phyloP scores from a whole-genome alignment of 2,329 filamentous ascomycete species.

The Rugonectria rugulosa region DNA sequence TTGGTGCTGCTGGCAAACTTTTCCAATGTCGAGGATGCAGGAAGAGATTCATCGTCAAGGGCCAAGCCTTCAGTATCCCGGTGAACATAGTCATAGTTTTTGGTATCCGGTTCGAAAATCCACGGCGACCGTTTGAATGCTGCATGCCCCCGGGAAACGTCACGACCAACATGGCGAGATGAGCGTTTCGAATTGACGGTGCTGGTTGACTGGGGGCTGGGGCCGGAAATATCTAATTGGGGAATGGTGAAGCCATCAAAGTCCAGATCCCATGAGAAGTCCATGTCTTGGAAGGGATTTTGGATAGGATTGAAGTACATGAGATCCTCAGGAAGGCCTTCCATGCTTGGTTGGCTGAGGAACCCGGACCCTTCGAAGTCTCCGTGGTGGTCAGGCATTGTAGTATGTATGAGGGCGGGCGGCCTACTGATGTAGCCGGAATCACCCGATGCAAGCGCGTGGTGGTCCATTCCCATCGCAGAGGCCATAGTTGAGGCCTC shows the following conservation, averaged over 20 bases:
- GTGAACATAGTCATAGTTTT: slow-evolving; percentile 15
- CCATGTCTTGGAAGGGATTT: slow-evolving; percentile 29
- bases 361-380: slow-evolving; percentile 30
- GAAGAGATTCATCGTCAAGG: slow-evolving; percentile 15
- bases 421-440: slow-evolving; percentile 25
- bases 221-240: slow-evolving; percentile 14
- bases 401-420: slow-evolving; percentile 16
- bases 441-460: slow-evolving; percentile 27
- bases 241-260: slow-evolving; percentile 28
- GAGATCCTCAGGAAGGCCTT: slow-evolving; percentile 21
- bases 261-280: slow-evolving; percentile 32
- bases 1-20: slow-evolving; percentile 11
- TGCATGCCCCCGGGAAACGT: slow-evolving; percentile 18
- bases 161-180: slow-evolving; percentile 24
- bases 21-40: not conserved
- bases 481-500: slow-evolving; percentile 34
- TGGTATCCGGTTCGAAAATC: slow-evolving; percentile 25
- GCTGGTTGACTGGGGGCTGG: slow-evolving; percentile 22
- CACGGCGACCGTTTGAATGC: slow-evolving; percentile 24
- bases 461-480: slow-evolving; percentile 27
- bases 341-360: slow-evolving; percentile 23
- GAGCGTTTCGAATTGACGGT: slow-evolving; percentile 26
- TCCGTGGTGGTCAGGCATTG: slow-evolving; percentile 21
- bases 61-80: slow-evolving; percentile 9
- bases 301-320: slow-evolving; percentile 26